These are phyloP conservation scores for Pseudogymnoascus sp. DNA, from an alignment of 2,329 filamentous ascomycete genomes.

Conservation along the genomic window DNA sequence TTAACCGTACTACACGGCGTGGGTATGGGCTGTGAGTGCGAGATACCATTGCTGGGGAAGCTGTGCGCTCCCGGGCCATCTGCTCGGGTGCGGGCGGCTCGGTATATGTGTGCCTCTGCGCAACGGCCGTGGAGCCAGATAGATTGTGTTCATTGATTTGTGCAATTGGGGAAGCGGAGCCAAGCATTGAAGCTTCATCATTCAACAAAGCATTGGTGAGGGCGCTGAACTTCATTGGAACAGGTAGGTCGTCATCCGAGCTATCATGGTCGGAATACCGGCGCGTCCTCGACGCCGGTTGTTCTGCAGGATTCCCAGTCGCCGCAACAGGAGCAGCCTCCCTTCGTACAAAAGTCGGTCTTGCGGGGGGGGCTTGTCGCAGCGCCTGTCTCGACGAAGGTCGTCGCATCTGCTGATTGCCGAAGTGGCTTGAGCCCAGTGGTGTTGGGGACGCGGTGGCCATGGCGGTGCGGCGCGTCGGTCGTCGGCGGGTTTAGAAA, in stretches of 20 bases:
- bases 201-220: constrained; percentile 79
- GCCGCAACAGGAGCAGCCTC: constrained; percentile 13
- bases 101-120: not conserved
- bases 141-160: not conserved
- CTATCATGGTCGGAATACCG: constrained; percentile 62
- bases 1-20: constrained; percentile 25
- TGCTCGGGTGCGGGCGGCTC: not conserved
- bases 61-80: not conserved
- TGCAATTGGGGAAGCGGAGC: constrained; percentile 17
- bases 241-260: constrained; percentile 88
- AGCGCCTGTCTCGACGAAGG: constrained; percentile 46
- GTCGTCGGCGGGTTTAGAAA: not conserved
- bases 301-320: not conserved
- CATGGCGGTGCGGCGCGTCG: constrained; percentile 29
- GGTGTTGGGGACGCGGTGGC: constrained; percentile 49
- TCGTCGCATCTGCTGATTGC: constrained; percentile 37
- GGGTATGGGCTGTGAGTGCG: constrained; percentile 22
- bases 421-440: constrained; percentile 39
- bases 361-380: constrained; percentile 38
- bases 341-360: constrained; percentile 28
- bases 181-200: constrained; percentile 38
- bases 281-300: constrained; percentile 27
- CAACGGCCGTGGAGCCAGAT: not conserved
- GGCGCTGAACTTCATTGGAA: constrained; percentile 88
- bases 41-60: not conserved